phyloP scores from a whole-genome alignment of 1,284 basidiomycete species.

The Naganishia sp. region DNA sequence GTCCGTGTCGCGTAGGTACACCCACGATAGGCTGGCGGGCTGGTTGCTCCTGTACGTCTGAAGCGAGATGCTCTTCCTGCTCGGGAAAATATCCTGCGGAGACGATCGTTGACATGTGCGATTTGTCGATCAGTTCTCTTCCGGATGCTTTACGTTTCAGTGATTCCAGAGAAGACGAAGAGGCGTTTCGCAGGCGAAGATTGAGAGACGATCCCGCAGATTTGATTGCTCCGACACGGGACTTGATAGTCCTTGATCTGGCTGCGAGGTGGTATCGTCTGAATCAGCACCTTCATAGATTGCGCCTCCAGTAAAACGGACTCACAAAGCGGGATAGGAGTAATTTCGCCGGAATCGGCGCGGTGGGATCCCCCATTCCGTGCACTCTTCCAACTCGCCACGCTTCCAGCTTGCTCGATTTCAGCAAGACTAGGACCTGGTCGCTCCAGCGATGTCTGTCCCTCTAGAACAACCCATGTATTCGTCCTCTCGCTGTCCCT shows the following conservation, averaged over 20 bases:
- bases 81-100: not conserved
- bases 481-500: not conserved
- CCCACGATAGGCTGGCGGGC: not conserved
- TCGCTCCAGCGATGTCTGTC: not conserved
- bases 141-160: conserved; percentile 10
- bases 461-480: conserved; percentile 8
- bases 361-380: not conserved
- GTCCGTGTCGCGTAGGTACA: conserved; percentile 12
- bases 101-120: not conserved
- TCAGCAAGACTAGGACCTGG: not conserved
- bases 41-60: not conserved
- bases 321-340: not conserved
- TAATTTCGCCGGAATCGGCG: not conserved
- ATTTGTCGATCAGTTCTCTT: not conserved
- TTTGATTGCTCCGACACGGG: conserved; percentile 12
- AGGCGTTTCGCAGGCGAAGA: conserved; percentile 14
- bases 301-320: not conserved
- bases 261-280: not conserved
- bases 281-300: not conserved
- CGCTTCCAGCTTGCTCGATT: not conserved
- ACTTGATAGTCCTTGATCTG: not conserved
- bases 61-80: not conserved
- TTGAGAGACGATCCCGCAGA: conserved; percentile 15
- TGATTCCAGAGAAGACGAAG: conserved; percentile 11
- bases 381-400: conserved; percentile 11